These are phyloP conservation scores for Penicillium sp. DNA, from an alignment of 2,329 filamentous ascomycete species.

Conservation along the genomic window DNA sequence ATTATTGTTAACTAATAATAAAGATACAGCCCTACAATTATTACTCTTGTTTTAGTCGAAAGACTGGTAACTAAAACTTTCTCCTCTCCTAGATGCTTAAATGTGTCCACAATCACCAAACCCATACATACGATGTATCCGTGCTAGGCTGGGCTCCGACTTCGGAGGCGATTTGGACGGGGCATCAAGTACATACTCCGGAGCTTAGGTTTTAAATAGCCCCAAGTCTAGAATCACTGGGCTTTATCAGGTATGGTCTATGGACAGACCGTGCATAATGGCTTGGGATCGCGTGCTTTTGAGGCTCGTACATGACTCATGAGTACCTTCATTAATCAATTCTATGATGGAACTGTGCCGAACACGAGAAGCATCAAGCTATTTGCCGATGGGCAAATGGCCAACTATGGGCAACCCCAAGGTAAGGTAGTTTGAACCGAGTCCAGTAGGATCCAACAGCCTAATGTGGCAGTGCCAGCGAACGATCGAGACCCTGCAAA, in stretches of 20 bases:
- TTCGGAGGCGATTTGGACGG: constrained; percentile 5
- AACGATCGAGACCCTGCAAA: constrained; percentile 13
- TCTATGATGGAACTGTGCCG: neutral
- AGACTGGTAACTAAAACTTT: neutral
- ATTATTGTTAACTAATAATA: neutral
- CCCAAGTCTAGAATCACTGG: neutral
- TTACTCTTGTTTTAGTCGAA: neutral
- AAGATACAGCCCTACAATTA: neutral
- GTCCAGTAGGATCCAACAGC: constrained; percentile 12
- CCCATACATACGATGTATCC: neutral
- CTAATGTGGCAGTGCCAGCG: constrained; percentile 13
- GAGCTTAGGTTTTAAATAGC: constrained; percentile 4
- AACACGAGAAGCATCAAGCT: neutral
- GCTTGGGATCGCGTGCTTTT: constrained; percentile 1
- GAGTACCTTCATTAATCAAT: neutral
- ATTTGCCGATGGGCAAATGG: constrained; percentile 12
- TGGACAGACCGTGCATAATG: neutral
- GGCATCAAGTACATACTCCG: neutral
- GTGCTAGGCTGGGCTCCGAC: constrained; percentile 1
- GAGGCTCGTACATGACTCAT: neutral
- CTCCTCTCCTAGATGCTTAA: neutral
- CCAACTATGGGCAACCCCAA: constrained; percentile 8
- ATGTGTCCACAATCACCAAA: neutral
- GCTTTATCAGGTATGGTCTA: neutral
- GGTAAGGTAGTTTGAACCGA: constrained; percentile 3